A percentile compares a stretch with the other conserved stretches of the same genome.
Conservation (phyloP, 2,329 filamentous ascomycete species). For the Alternaria arbusti region DNA sequence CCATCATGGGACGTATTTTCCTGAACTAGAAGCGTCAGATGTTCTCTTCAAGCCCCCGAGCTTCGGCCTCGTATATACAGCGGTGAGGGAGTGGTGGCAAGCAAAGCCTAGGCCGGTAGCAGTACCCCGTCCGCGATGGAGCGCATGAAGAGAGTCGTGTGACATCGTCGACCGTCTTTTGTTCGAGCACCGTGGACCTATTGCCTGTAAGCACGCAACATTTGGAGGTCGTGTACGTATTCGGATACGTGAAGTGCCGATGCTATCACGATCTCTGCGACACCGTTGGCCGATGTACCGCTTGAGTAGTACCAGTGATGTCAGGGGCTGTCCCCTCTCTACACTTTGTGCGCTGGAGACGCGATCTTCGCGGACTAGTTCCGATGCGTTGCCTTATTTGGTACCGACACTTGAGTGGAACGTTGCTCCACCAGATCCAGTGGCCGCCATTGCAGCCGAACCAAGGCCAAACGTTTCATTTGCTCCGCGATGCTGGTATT, state of each 20-base stretch:
- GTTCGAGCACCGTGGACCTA: background rate
- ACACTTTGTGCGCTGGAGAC: background rate
- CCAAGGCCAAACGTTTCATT: background rate
- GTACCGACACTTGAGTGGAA: slow-evolving; percentile 1
- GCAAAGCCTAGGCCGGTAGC: background rate
- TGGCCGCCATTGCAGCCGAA: background rate
- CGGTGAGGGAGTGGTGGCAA: background rate
- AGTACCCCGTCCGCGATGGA: background rate
- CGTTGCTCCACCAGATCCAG: slow-evolving; percentile 2
- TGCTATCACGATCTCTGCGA: background rate
- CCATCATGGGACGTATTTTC: background rate
- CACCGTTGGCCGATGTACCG: background rate
- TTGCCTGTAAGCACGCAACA: background rate
- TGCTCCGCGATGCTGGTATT: background rate
- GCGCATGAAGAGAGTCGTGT: slow-evolving; percentile 1
- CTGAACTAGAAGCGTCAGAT: background rate
- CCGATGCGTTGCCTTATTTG: slow-evolving; percentile 4
- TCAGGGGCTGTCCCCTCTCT: background rate
- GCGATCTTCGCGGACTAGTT: slow-evolving; percentile 16
- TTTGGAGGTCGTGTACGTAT: background rate
- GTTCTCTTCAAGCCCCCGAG: background rate
- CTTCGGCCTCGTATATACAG: background rate
- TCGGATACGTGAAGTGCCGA: background rate
- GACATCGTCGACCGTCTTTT: background rate
- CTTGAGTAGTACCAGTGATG: slow-evolving; percentile 1